These are phyloP conservation scores for Hypomontagnella submonticulosa DNA, from an alignment of 495 filamentous ascomycete species.

Conservation along the genomic window DNA sequence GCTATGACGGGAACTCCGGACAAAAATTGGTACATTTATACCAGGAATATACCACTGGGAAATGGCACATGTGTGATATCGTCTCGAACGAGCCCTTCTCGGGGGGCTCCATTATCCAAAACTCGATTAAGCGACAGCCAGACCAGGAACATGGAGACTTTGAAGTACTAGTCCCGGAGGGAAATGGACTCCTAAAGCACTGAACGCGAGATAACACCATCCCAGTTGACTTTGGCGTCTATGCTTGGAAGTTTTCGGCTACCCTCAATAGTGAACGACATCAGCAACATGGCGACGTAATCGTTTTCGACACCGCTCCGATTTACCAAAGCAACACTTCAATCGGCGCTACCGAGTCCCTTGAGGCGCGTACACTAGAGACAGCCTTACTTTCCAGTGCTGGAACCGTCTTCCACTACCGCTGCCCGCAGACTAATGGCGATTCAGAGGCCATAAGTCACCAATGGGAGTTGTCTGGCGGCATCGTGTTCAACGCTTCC, in stretches of 20 bases:
- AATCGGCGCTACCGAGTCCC: not conserved
- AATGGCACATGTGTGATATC: conserved; percentile 14
- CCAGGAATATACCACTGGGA: conserved; percentile 24
- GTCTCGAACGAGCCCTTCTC: conserved; percentile 15
- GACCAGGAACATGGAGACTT: conserved; percentile 35
- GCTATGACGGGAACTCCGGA: conserved; percentile 8
- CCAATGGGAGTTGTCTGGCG: conserved; percentile 6
- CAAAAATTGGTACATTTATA: conserved; percentile 29
- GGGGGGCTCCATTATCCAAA: conserved; percentile 42
- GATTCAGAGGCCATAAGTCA: not conserved
- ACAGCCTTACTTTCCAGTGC: conserved; percentile 14
- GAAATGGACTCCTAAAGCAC: conserved; percentile 24
- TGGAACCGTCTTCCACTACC: conserved; percentile 26
- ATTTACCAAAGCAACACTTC: conserved; percentile 28
- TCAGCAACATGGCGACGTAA: not conserved
- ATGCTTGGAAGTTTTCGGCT: conserved; percentile 25
- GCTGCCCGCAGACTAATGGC: conserved; percentile 6
- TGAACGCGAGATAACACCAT: conserved; percentile 34
- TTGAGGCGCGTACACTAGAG: conserved; percentile 10
- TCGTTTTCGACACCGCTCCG: conserved; percentile 19
- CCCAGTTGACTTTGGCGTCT: not conserved
- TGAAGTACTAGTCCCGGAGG: conserved; percentile 39
- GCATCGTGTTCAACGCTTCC: conserved; percentile 9
- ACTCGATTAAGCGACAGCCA: not conserved
- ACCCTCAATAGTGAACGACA: conserved; percentile 9